Conservation (phyloP, 2,329 filamentous ascomycete genomes). For the Penicillium capsulatum region DNA sequence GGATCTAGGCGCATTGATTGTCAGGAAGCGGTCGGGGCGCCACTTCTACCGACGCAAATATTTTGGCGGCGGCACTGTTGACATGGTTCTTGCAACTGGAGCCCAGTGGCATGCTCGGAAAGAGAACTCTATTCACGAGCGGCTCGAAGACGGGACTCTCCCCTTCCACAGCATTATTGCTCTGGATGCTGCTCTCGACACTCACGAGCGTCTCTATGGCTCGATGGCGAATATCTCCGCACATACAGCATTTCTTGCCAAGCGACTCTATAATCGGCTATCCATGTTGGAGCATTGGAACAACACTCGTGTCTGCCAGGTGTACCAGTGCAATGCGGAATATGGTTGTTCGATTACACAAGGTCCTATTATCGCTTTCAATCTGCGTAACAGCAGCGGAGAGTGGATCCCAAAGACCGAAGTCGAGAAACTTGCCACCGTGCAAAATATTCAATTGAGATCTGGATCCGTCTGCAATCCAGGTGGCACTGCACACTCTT, state of each 20-base stretch:
- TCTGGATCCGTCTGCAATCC: conserved; percentile 92
- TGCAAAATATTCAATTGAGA: conserved; percentile 77
- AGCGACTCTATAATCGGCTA: conserved; percentile 57
- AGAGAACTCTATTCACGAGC: conserved; percentile 66
- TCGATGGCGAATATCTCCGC: conserved; percentile 64
- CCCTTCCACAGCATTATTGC: conserved; percentile 89
- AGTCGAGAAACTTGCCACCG: conserved; percentile 76
- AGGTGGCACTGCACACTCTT: conserved; percentile 69
- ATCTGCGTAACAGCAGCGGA: conserved; percentile 64
- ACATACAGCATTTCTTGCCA: conserved; percentile 66
- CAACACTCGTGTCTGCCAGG: conserved; percentile 57
- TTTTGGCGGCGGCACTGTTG: conserved; percentile 92
- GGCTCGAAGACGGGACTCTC: conserved; percentile 84
- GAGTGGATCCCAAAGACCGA: conserved; percentile 77
- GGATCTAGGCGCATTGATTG: conserved; percentile 78
- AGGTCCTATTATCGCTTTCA: conserved; percentile 81
- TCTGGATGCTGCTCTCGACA: conserved; percentile 66
- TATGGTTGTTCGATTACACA: conserved; percentile 48
- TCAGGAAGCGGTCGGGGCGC: conserved; percentile 65
- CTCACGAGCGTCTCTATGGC: conserved; percentile 66
- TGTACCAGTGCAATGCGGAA: conserved; percentile 53
- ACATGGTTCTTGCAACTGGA: conserved; percentile 74
- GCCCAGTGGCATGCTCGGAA: conserved; percentile 82
- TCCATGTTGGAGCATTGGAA: conserved; percentile 64
- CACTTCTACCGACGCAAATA: conserved; percentile 67